phyloP scores from a whole-genome alignment of 495 filamentous ascomycete genomes.

The Hyaloscypha finlandica region DNA sequence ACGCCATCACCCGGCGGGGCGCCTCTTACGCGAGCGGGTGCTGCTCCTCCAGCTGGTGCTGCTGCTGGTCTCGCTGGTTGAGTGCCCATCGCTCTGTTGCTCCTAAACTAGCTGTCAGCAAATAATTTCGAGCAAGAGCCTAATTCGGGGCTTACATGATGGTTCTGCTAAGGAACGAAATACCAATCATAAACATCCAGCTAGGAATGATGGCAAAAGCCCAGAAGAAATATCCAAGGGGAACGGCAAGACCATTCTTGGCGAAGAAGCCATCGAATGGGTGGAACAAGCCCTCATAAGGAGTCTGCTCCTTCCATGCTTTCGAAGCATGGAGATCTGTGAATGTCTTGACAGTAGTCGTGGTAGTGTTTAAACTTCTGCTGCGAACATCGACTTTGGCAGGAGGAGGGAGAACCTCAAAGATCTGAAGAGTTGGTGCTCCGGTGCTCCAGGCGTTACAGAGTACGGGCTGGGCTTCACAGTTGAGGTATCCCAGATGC shows the following conservation, averaged over 20 bases:
- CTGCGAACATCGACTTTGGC: constrained; percentile 63
- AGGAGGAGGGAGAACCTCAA: constrained; percentile 57
- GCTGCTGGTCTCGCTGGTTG: constrained; percentile 13
- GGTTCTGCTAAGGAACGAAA: constrained; percentile 77
- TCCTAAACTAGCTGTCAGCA: constrained; percentile 22
- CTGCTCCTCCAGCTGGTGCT: constrained; percentile 15
- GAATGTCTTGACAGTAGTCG: constrained; percentile 61
- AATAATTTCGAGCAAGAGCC: background rate
- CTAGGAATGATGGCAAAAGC: constrained; percentile 56
- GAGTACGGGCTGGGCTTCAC: constrained; percentile 75
- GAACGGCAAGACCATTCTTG: constrained; percentile 60
- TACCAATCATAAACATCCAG: constrained; percentile 73
- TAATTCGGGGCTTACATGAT: constrained; percentile 72
- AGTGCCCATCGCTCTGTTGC: constrained; percentile 20
- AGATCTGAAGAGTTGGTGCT: constrained; percentile 70
- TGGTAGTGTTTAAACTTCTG: constrained; percentile 65
- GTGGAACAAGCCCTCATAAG: constrained; percentile 76
- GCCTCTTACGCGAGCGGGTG: constrained; percentile 27
- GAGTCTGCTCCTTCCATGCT: constrained; percentile 53
- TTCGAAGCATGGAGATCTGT: constrained; percentile 65
- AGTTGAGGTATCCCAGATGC: constrained; percentile 73
- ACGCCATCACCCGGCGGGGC: constrained; percentile 29
- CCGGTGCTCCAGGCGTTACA: constrained; percentile 81
- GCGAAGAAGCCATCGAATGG: constrained; percentile 76
- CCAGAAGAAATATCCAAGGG: constrained; percentile 77